Conservation (phyloP, 192 early-diverging fungal species). For the Phlyctochytrium planicorne region DNA sequence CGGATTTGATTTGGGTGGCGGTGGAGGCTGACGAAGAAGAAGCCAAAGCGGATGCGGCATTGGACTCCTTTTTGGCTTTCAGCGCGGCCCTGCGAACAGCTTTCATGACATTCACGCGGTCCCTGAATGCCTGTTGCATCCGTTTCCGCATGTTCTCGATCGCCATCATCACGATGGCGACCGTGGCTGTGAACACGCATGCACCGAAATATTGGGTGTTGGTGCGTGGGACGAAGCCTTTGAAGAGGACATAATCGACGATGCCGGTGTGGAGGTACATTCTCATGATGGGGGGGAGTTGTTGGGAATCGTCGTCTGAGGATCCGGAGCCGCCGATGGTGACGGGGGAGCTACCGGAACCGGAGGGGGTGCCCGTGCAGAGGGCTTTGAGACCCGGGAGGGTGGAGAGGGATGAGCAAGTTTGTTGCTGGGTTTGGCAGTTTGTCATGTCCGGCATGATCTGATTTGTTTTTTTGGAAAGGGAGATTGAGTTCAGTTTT, state of each 20-base stretch:
- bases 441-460: constrained; percentile 65
- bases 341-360: not conserved
- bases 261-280: constrained; percentile 68
- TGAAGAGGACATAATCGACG: constrained; percentile 61
- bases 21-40: not conserved
- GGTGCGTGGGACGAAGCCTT: constrained; percentile 57
- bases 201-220: constrained; percentile 49
- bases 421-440: constrained; percentile 46
- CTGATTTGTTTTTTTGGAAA: not conserved
- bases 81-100: not conserved
- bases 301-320: not conserved
- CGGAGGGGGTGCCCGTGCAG: constrained; percentile 1
- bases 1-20: not conserved
- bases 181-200: constrained; percentile 34
- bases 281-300: constrained; percentile 50
- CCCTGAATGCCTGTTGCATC: not conserved
- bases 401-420: constrained; percentile 42
- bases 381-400: constrained; percentile 14
- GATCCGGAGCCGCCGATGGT: not conserved
- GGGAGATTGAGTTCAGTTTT: not conserved
- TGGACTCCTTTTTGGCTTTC: not conserved
- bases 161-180: not conserved
- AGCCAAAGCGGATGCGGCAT: not conserved
- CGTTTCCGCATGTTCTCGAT: not conserved
- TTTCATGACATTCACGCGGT: not conserved